Evolutionary conservation across 1,284 basidiomycete species (phyloP).

Genomic region (Leccinum subspadiceum): DNA sequence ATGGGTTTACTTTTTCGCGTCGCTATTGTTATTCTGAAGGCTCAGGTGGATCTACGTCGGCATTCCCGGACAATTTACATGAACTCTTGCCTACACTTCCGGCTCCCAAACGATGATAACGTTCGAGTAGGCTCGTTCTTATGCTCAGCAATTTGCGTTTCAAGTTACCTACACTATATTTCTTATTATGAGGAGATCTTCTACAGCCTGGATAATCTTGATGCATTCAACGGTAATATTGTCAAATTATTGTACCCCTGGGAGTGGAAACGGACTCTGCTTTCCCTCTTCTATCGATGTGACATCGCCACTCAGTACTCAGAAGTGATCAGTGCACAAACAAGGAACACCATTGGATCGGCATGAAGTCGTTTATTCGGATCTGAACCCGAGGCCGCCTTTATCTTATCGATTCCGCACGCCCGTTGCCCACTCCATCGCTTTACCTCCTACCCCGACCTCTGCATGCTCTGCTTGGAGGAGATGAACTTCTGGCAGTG

Average conservation of each 20-base stretch:
- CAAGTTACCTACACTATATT: background rate
- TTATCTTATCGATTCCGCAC: background rate
- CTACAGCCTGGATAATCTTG: background rate
- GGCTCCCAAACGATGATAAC: background rate
- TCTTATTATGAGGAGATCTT: background rate
- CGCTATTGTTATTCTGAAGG: background rate
- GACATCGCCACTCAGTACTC: too few relatives aligned
- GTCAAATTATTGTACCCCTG: background rate
- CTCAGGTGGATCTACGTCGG: background rate
- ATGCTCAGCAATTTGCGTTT: background rate
- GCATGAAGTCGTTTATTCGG: background rate
- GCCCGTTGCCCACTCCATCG: background rate
- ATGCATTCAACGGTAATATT: background rate
- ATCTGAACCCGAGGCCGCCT: background rate
- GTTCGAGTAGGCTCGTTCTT: background rate
- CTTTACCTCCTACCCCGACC: background rate
- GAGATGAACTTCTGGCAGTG: background rate
- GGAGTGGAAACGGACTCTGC: background rate
- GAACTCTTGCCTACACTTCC: background rate
- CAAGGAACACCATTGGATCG: background rate
- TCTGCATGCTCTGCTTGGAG: background rate
- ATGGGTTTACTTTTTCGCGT: background rate
- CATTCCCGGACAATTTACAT: background rate
- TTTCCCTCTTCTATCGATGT: background rate
- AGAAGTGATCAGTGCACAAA: background rate